Conservation (phyloP, 805 yeast genomes). For the Starmerella bacillaris region DNA sequence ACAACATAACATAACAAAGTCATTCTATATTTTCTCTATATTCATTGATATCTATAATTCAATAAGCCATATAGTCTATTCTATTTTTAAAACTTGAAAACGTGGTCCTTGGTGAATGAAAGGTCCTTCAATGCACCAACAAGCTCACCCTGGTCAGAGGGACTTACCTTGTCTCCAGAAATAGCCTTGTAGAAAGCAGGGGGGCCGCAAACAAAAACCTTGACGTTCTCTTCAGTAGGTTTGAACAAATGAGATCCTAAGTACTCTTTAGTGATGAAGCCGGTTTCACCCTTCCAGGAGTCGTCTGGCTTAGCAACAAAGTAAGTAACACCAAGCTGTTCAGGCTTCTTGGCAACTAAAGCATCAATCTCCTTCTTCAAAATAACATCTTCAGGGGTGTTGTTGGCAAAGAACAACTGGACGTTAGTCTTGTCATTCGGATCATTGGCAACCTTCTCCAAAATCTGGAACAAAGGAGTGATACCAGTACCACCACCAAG, state of each 20-base stretch:
- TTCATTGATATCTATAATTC: background rate
- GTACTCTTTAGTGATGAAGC: constrained; percentile 64
- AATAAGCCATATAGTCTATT: background rate
- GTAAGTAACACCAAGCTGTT: constrained; percentile 59
- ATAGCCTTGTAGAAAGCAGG: constrained; percentile 75
- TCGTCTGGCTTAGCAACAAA: constrained; percentile 44
- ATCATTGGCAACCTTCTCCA: constrained; percentile 56
- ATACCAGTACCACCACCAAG: constrained; percentile 96
- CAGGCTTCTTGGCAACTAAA: constrained; percentile 48
- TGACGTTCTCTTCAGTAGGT: constrained; percentile 46
- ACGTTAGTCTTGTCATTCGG: constrained; percentile 82
- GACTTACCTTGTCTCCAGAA: constrained; percentile 71
- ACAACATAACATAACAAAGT: too few relatives aligned
- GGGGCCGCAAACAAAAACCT: constrained; percentile 88
- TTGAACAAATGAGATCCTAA: constrained; percentile 42
- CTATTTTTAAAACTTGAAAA: constrained; percentile 53
- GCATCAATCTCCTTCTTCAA: constrained; percentile 60
- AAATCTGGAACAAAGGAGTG: constrained; percentile 82
- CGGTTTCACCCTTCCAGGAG: constrained; percentile 24
- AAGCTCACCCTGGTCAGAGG: constrained; percentile 88
- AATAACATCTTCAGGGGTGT: constrained; percentile 62
- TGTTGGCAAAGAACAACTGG: constrained; percentile 61
- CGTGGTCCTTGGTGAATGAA: constrained; percentile 73
- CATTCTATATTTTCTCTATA: too few relatives aligned
- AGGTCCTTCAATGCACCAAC: constrained; percentile 74